Conservation (phyloP, 768 basidiomycete species). For the Rhodotorula kratochvilovae region DNA sequence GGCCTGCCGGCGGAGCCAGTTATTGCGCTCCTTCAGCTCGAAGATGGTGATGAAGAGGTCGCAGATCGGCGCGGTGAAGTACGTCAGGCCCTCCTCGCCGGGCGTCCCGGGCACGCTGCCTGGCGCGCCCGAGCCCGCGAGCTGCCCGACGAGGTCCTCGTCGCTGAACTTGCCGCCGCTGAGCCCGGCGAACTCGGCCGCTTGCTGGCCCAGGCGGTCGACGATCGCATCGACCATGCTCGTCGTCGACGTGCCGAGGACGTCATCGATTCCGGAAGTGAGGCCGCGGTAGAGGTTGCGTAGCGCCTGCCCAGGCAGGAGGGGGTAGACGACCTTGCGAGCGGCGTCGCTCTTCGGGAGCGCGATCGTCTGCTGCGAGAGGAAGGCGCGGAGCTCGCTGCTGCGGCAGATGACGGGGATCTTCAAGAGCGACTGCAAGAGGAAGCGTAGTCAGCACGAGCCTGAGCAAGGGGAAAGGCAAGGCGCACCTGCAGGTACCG, state of each 20-base stretch:
- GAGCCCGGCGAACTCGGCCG: constrained; percentile 79
- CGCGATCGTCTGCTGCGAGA: constrained; percentile 58
- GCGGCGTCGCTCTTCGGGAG: constrained; percentile 21
- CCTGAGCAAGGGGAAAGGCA: constrained; percentile 3
- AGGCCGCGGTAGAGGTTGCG: constrained; percentile 85
- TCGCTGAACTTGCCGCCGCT: constrained; percentile 72
- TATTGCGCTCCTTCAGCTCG: constrained; percentile 90
- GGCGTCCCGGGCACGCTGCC: constrained; percentile 58
- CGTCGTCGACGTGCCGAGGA: constrained; percentile 60
- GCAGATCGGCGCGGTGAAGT: constrained; percentile 88
- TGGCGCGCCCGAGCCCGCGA: constrained; percentile 43
- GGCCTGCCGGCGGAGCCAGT: constrained; percentile 91
- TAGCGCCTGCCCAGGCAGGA: constrained; percentile 66
- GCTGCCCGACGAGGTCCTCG: constrained; percentile 64
- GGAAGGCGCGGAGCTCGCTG: constrained; percentile 72
- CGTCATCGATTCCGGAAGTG: constrained; percentile 91
- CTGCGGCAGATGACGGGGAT: constrained; percentile 75
- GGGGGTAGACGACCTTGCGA: neutral
- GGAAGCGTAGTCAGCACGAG: neutral
- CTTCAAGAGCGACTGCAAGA: constrained; percentile 62
- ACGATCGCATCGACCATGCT: constrained; percentile 95
- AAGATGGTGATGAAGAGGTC: constrained; percentile 89
- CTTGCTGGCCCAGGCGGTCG: constrained; percentile 80
- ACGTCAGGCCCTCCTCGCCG: constrained; percentile 81
- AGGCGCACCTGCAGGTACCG: constrained; percentile 77